phyloP scores from a whole-genome alignment of 2,329 filamentous ascomycete genomes.

The Epichloe elymi region DNA sequence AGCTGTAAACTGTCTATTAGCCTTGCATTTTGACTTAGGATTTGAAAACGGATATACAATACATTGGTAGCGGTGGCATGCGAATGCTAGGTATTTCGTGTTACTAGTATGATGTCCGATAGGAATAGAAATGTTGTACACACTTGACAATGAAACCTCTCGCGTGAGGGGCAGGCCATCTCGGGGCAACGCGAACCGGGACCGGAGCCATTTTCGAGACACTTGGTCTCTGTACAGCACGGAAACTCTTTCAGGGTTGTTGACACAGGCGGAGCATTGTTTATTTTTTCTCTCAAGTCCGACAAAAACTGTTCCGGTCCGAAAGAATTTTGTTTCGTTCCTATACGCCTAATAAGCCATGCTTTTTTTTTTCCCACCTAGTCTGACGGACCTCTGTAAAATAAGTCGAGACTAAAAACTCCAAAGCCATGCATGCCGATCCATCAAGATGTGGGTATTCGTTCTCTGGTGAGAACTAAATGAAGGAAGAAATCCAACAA shows the following conservation, averaged over 20 bases:
- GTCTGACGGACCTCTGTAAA: background rate
- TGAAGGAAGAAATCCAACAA: background rate
- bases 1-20: constrained; percentile 26
- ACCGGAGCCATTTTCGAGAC: too few relatives aligned
- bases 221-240: too few relatives aligned
- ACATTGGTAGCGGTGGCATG: constrained; percentile 2
- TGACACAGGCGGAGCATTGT: too few relatives aligned
- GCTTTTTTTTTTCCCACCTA: background rate
- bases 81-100: background rate
- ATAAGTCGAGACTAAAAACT: constrained; percentile 6
- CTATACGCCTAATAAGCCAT: background rate
- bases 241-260: too few relatives aligned
- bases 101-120: background rate
- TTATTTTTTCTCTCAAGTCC: background rate
- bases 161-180: background rate
- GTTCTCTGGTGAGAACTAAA: background rate
- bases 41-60: background rate
- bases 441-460: background rate
- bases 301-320: background rate
- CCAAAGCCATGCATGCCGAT: constrained; percentile 10
- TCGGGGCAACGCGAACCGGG: too few relatives aligned
- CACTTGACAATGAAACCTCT: background rate
- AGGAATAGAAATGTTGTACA: background rate
- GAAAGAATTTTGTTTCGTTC: background rate
- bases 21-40: constrained; percentile 3